phyloP scores from a whole-genome alignment of 106 monocot genomes.

The Dioscorea zingiberensis region DNA sequence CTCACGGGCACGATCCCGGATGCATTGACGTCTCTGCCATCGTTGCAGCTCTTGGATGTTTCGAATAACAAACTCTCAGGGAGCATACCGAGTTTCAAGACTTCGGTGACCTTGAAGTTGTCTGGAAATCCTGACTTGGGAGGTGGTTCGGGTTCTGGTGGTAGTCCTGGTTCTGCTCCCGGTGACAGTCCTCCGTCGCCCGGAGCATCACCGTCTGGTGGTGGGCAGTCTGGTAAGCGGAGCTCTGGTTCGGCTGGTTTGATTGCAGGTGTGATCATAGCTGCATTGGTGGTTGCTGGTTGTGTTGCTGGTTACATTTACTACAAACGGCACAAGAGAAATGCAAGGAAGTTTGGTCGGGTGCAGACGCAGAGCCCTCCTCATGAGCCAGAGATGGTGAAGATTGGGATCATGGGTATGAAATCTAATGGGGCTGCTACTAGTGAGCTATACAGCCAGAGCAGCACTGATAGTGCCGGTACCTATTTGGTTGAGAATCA shows the following conservation, averaged over 20 bases:
- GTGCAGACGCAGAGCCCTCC: conserved; percentile 27
- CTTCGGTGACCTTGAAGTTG: conserved; percentile 28
- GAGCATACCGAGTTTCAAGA: conserved; percentile 36
- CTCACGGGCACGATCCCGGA: conserved; percentile 64
- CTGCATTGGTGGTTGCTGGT: conserved; percentile 23
- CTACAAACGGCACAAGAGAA: conserved; percentile 23
- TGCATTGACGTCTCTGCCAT: conserved; percentile 25
- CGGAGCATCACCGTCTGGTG: not conserved
- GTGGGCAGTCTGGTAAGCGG: conserved; percentile 7
- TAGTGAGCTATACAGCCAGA: conserved; percentile 35
- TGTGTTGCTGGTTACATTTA: conserved; percentile 19
- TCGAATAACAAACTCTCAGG: conserved; percentile 60
- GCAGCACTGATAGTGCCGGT: conserved; percentile 23
- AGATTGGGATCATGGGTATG: conserved; percentile 24
- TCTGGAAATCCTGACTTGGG: conserved; percentile 31
- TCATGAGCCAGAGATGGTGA: conserved; percentile 25
- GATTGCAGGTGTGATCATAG: conserved; percentile 25
- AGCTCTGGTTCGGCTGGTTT: conserved; percentile 7
- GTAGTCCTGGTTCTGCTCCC: not conserved
- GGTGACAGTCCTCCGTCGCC: not conserved
- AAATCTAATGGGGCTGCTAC: conserved; percentile 8
- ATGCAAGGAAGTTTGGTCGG: conserved; percentile 21
- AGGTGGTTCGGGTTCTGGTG: conserved; percentile 4
- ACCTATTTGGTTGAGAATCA: conserved; percentile 32
- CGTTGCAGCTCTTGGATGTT: conserved; percentile 54